phyloP scores from a whole-genome alignment of 2,329 filamentous ascomycete genomes.

The Cladosporium austrohemisphaericum region DNA sequence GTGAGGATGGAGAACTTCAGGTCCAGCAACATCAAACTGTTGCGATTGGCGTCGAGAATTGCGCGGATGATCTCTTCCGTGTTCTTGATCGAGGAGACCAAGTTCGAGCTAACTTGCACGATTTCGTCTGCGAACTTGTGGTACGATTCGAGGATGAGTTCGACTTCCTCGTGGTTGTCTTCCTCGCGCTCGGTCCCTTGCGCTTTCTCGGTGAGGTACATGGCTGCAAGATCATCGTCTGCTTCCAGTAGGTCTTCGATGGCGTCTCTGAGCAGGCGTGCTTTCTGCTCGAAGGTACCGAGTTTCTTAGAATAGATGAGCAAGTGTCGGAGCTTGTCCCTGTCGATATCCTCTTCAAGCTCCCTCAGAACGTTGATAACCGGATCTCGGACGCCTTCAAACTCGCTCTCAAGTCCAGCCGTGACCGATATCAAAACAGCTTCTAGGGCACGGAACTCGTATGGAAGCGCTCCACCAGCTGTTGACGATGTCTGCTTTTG shows the following conservation, averaged over 20 bases:
- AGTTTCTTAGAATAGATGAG: slow-evolving; percentile 93
- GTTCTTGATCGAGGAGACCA: slow-evolving; percentile 92
- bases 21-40: slow-evolving; percentile 94
- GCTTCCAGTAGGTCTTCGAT: slow-evolving; percentile 94
- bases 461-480: slow-evolving; percentile 63
- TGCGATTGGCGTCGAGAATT: slow-evolving; percentile 95
- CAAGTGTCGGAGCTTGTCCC: slow-evolving; percentile 85
- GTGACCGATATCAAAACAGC: slow-evolving; percentile 93
- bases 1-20: slow-evolving; percentile 96
- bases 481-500: slow-evolving; percentile 62
- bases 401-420: slow-evolving; percentile 85
- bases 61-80: slow-evolving; percentile 98
- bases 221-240: slow-evolving; percentile 87
- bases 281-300: slow-evolving; percentile 96
- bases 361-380: slow-evolving; percentile 85
- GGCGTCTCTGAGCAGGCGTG: slow-evolving; percentile 85
- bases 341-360: slow-evolving; percentile 92
- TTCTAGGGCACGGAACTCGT: slow-evolving; percentile 94
- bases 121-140: slow-evolving; percentile 98
- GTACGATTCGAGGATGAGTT: slow-evolving; percentile 95
- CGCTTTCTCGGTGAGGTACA: slow-evolving; percentile 91
- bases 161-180: slow-evolving; percentile 91
- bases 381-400: slow-evolving; percentile 87
- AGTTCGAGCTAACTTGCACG: slow-evolving; percentile 86
- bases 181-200: slow-evolving; percentile 68